These are phyloP conservation scores for Backusella australiensis DNA, from an alignment of 192 early-diverging fungal species.

Conservation along the genomic window DNA sequence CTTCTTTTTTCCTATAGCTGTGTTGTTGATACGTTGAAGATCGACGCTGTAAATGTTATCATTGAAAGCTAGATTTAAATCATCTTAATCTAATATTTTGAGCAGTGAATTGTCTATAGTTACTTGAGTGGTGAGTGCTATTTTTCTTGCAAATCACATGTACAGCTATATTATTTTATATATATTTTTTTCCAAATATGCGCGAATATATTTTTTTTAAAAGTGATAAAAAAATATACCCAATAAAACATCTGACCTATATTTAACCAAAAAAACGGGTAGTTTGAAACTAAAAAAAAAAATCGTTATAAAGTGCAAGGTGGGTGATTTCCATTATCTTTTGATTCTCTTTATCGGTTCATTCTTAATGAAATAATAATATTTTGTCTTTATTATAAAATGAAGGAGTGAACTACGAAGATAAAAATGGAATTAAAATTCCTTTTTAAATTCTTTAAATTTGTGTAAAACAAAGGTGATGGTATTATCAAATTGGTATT, in stretches of 20 bases:
- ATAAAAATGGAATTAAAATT: conserved; percentile 7
- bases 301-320: not conserved
- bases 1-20: no score
- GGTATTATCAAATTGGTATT: not conserved
- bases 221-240: not conserved
- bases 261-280: not conserved
- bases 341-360: not conserved
- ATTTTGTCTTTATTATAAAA: not conserved
- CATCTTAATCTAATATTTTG: no score
- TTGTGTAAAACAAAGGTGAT: not conserved
- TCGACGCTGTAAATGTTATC: not conserved
- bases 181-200: not conserved
- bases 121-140: not conserved
- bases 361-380: not conserved
- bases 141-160: not conserved
- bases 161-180: not conserved
- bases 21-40: no score
- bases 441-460: not conserved
- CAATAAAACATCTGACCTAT: conserved; percentile 5
- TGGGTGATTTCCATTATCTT: not conserved
- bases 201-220: not conserved
- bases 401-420: not conserved
- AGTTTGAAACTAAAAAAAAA: not conserved
- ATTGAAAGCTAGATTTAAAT: not conserved
- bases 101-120: no score